Percentiles rank a stretch among this genome's conserved stretches.
Evolutionary conservation across 202 grass and related monocot species (phyloP).

Genomic region (Setaria viridis): DNA sequence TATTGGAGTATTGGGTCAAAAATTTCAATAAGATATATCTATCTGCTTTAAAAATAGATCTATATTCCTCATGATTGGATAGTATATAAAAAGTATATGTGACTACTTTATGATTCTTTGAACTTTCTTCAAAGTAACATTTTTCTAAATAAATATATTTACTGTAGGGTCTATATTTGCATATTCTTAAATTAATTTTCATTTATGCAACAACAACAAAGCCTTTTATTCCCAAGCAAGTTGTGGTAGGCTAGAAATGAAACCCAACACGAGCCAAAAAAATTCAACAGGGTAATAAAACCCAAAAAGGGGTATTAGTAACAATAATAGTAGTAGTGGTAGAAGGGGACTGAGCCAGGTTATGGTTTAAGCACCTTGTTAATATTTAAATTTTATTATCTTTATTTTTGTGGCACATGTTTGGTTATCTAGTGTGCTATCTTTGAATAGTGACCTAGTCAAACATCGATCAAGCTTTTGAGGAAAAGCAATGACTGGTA

Average conservation of each 20-base stretch:
- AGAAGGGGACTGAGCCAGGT: neutral
- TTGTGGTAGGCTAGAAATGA: neutral
- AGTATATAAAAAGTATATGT: neutral
- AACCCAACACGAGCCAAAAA: neutral
- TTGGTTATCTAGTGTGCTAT: constrained; percentile 11
- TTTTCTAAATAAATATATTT: constrained; percentile 26
- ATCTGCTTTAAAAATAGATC: constrained; percentile 14
- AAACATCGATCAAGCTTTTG: neutral
- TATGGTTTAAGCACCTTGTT: neutral
- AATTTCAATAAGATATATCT: neutral
- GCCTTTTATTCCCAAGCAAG: neutral
- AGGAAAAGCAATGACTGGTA: neutral
- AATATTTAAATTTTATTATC: neutral
- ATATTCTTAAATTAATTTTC: constrained; percentile 13
- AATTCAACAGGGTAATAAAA: neutral
- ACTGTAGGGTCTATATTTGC: constrained; percentile 1
- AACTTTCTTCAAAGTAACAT: constrained; percentile 17
- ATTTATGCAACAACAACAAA: neutral
- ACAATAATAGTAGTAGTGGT: neutral
- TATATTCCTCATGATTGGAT: neutral
- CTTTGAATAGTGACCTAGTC: constrained; percentile 16
- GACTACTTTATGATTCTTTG: constrained; percentile 15
- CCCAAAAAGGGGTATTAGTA: neutral
- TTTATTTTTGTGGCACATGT: neutral
- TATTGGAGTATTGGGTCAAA: too few relatives aligned